Evolutionary conservation across 1,284 basidiomycete genomes (phyloP), one percentile per base, ranked within the genome.

Genomic region (Moniliophthora roreri): DNA sequence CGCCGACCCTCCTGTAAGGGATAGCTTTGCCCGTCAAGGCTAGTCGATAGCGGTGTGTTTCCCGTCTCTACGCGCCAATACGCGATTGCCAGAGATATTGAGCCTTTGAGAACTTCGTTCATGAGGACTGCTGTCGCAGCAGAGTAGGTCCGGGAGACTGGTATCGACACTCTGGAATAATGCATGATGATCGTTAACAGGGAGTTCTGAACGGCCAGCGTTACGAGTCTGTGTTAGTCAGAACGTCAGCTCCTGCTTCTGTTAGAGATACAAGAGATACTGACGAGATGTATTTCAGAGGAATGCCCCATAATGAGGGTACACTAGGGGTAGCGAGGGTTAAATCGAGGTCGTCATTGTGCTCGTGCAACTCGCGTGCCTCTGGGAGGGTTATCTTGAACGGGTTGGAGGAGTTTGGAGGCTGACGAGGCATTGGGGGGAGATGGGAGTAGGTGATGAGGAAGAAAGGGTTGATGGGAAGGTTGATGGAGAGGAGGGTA

Each of bases 181-280:
- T 95, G 92, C 91, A 97, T 94, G 68, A 97, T 89, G 66, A 97
- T 85, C 39, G 93, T 89, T 55, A 97, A 70, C 53, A 86, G 76
- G 13, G 92, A 93, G 73, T 98, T 98, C 76, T 98, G 95, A 50
- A 96, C 80, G 45, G 95, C 94, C 67, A 98, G 81, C 15, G 92
- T 95, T 63, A 95, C 80, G 55, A 98, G 82, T 44, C 93, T 95
- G 64, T 52, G 35, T 32, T 37, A 48, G 16, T 39, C 28, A 48
- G 15, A 37, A 40, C 47, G 51, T 36, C 39, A 20, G 32, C 24
- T 53, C 39, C 52, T 26, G 50, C 37, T 26, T 24, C 51, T 40
- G 41, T 3, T 34, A 11, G 39, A 26, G 51, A 38, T 39, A 52
- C 49, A 38, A 46, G 39, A 13, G 28, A 15, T n/a, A 85, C 86